Base-by-base conservation (phyloP, 352 stramenopile species). In the Pythium dissotocum region DNA sequence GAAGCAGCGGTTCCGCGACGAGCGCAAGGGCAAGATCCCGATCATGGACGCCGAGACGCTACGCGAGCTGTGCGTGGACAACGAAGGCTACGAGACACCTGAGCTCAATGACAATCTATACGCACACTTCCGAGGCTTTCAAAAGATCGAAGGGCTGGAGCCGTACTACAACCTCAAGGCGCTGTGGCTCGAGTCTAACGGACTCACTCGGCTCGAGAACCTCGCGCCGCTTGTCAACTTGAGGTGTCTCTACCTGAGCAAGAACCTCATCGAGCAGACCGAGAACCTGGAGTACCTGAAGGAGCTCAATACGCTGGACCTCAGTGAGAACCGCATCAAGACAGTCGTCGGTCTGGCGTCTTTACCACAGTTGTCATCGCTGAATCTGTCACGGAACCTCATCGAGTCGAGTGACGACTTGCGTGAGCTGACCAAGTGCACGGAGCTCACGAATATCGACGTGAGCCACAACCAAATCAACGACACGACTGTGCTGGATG, bases 101-200 rank as follows among this genome's bases (percentile, higher is more conserved):
- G 90, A 95, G 65, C 85, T 99, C 16, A 98, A 99, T 68, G 94
- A 98, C 66, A 98, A 84, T 36, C 75, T 99, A 51, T 98, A 97
- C 53, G 61, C 85, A 46, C 96, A 99, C 72, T 99, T 98, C 70
- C 95, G 97, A 54, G 95, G 94, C 10, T 98, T 98, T 64, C 88
- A 91, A 63, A 78, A 79, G 48, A 99, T 99, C 58, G 90, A 98
- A 64, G 97, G 97, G 24, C 80, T 99, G 2, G 92, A 98, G 32
- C 76, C 86, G 40, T 99, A 98, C 76, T 91, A 77, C 56, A 95
- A 89, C 24, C 79, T 98, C 56, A 98, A 97, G 71, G 87, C 92
- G 48, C 77, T 99, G n/a, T 99, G 90, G 90, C 87, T 99, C 21
- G 95, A 98, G 71, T 96, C 89, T 1, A 99, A 99, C 70, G 94